Evolutionary conservation across 495 filamentous ascomycete genomes (phyloP).

Genomic region (Tirmania nivea): DNA sequence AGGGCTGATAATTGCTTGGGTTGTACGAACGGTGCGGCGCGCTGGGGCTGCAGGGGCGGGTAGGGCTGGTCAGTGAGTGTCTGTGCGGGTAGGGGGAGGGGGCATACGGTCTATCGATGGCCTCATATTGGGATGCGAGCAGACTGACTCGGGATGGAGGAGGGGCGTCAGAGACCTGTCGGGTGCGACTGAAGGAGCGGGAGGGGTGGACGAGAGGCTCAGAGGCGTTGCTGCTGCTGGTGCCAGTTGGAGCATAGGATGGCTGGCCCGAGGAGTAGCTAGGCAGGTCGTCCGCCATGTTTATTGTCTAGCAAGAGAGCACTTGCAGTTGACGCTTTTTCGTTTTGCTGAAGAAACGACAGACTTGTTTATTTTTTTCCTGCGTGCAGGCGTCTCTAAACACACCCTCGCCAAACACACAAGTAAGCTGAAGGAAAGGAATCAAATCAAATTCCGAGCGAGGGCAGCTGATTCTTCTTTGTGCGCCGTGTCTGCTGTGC

Average conservation of each 20-base stretch:
- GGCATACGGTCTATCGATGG: not conserved
- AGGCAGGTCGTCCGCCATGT: too few species aligned
- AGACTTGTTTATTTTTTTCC: not conserved
- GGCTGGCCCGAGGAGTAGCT: not conserved
- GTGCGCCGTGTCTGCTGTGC: too few species aligned
- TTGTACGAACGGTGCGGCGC: not conserved
- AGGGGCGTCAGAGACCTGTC: not conserved
- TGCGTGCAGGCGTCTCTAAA: not conserved
- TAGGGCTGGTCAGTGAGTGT: not conserved
- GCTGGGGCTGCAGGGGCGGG: not conserved
- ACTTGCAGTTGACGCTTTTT: not conserved
- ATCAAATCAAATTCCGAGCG: too few species aligned
- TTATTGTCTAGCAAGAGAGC: not conserved
- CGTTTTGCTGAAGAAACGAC: not conserved
- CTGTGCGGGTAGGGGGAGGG: not conserved
- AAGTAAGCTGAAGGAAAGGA: too few species aligned
- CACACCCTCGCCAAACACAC: not conserved
- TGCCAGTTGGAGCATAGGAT: not conserved
- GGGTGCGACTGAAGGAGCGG: not conserved
- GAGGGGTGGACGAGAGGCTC: not conserved
- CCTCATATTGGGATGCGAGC: not conserved
- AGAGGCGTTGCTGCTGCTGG: not conserved
- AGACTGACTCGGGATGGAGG: not conserved
- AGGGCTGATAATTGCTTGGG: not conserved
- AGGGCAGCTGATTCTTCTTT: too few species aligned